phyloP scores from a whole-genome alignment of 2,329 filamentous ascomycete species.

The Mollisia scopiformis region DNA sequence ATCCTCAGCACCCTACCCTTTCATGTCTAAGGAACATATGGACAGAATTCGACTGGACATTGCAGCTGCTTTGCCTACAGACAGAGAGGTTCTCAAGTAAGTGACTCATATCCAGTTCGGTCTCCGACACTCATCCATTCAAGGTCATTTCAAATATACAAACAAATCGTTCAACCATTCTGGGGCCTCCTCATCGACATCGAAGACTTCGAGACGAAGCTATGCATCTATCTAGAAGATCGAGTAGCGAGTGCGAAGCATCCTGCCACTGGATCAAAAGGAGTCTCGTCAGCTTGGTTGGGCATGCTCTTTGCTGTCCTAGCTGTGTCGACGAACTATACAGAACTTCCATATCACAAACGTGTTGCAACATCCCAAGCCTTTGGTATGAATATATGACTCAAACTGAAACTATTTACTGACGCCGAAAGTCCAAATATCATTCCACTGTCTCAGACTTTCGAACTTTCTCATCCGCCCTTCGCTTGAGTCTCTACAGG shows the following conservation, averaged over 20 bases:
- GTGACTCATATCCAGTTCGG: slow-evolving; percentile 29
- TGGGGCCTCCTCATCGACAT: slow-evolving; percentile 71
- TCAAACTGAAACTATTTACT: background rate
- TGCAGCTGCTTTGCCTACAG: slow-evolving; percentile 62
- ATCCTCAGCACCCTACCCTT: slow-evolving; percentile 63
- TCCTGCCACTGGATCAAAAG: slow-evolving; percentile 30
- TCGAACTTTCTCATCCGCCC: slow-evolving; percentile 66
- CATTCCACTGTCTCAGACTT: slow-evolving; percentile 65
- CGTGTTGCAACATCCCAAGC: slow-evolving; percentile 42
- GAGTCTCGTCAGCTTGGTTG: slow-evolving; percentile 65
- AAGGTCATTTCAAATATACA: slow-evolving; percentile 68
- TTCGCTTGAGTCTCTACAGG: slow-evolving; percentile 68
- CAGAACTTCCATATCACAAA: slow-evolving; percentile 59
- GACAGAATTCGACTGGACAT: slow-evolving; percentile 64
- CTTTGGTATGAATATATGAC: slow-evolving; percentile 45
- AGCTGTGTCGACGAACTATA: slow-evolving; percentile 68
- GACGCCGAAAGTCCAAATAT: slow-evolving; percentile 38
- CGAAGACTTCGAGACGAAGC: slow-evolving; percentile 64
- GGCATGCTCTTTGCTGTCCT: slow-evolving; percentile 67
- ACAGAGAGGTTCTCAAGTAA: slow-evolving; percentile 69
- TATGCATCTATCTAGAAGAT: slow-evolving; percentile 69
- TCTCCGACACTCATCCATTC: slow-evolving; percentile 6
- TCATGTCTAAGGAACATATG: slow-evolving; percentile 67
- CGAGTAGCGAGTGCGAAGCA: slow-evolving; percentile 49
- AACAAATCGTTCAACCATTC: slow-evolving; percentile 68